Evolutionary conservation across 148 eudicot genomes (phyloP).

Genomic region (Beta vulgaris): DNA sequence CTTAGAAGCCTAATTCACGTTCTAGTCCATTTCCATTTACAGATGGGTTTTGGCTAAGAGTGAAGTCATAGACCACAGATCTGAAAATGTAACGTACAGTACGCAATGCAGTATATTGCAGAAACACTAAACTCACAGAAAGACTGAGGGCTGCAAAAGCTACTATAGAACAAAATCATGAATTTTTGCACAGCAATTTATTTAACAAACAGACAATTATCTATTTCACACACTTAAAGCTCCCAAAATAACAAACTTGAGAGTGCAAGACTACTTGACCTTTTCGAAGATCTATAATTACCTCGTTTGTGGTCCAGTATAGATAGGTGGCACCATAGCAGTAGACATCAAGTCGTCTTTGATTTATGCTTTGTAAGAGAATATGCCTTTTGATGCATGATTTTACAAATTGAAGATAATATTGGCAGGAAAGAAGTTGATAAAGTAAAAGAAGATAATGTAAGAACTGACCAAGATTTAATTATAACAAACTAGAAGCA

Average conservation of each 20-base stretch:
- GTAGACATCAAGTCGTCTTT: neutral
- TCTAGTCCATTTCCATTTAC: neutral
- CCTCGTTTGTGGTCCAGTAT: neutral
- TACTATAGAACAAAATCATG: neutral
- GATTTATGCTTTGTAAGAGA: neutral
- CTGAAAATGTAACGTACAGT: neutral
- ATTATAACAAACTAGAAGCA: neutral
- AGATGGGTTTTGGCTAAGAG: neutral
- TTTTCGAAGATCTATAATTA: neutral
- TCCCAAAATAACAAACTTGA: neutral
- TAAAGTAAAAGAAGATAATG: neutral
- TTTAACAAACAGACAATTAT: neutral
- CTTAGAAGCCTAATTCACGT: neutral
- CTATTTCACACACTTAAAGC: neutral
- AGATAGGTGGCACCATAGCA: neutral
- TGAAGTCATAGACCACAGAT: neutral
- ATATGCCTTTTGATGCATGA: neutral
- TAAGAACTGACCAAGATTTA: neutral
- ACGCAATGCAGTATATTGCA: neutral
- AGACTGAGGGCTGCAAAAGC: neutral
- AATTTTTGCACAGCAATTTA: neutral
- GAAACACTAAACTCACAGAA: neutral
- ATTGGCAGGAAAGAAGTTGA: neutral
- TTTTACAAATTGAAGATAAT: too few relatives aligned
- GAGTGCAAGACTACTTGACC: neutral